Base-by-base conservation (phyloP, 192 early-diverging fungal genomes). In the Allomyces arbusculus region DNA sequence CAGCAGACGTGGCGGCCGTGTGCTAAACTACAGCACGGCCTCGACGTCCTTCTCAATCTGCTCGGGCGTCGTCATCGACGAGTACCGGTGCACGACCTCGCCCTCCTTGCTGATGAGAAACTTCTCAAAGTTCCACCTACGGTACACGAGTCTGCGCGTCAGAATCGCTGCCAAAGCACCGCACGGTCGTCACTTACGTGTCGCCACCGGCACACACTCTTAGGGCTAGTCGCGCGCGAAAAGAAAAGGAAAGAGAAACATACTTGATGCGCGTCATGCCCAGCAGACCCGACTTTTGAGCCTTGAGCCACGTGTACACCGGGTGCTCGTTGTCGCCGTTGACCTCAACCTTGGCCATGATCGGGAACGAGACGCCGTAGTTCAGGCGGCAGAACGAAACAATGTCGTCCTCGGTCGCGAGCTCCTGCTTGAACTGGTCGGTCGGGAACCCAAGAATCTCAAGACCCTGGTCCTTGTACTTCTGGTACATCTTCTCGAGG, bases 401-500 rank as follows among this genome's bases (percentile, higher is more conserved):
- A 64, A 40, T 70, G 23, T 64, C 61, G 23, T 72, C 70, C 22
- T 75, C 71, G 16, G 61, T 64, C 16, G 80, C 81, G 23, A 80
- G 75, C 75, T 84, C 86, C 75, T 91, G 89, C 16, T 73, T 84
- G 68, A 94, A 94, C 82, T 91, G 86, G 78, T 95, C 94, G 69
- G 84, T 86, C 23, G 94, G 94, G 74, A 89, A 89, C n/a, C 91
- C 93, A 64, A 95, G 73, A 61, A 97, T 74, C 25, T 84, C 84
- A 62, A 97, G 82, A 14, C 89, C 92, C 61, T 78, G 66, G 61
- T 80, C 80, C 33, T 79, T 73, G 69, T 85, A 85, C 62, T 80
- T 78, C 61, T 87, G 67, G 74, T 88, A 79, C 64, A 91, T 73
- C 63, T 80, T 69, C 72, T 89, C 80, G 20, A 91, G 77, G 19